These are phyloP conservation scores for Eucalyptus curtisii DNA, from an alignment of 345 rosid species.

Conservation along the genomic window DNA sequence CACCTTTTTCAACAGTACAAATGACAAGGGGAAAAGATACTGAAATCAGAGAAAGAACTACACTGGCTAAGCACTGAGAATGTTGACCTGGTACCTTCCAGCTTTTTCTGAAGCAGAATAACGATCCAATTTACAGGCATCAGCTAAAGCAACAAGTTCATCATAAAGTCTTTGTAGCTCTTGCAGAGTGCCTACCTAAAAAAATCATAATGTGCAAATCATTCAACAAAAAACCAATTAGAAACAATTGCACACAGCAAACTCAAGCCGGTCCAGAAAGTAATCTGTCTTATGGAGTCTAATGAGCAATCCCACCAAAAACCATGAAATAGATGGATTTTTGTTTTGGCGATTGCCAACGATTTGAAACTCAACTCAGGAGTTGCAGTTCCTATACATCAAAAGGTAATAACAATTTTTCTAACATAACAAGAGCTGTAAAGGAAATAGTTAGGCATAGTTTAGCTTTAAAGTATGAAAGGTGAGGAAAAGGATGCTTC, in stretches of 20 bases:
- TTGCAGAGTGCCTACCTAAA: constrained; percentile 64
- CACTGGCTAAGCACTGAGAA: not conserved
- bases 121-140: constrained; percentile 81
- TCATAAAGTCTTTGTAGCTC: constrained; percentile 92
- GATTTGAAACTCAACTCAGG: not conserved
- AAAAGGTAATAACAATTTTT: not conserved
- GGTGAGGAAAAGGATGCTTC: not conserved
- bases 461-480: not conserved
- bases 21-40: not conserved
- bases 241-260: not conserved
- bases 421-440: not conserved
- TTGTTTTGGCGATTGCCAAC: not conserved
- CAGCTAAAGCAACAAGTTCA: constrained; percentile 68
- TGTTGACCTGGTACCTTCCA: constrained; percentile 36
- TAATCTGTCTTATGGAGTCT: not conserved
- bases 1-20: not conserved
- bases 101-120: constrained; percentile 73
- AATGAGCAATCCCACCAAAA: not conserved
- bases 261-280: not conserved
- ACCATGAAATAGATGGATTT: not conserved
- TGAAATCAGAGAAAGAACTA: not conserved
- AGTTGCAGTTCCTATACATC: not conserved
- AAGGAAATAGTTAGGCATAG: not conserved
- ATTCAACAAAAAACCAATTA: not conserved
- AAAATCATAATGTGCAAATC: not conserved